phyloP scores from a whole-genome alignment of 495 filamentous ascomycete genomes.

The Glonium stellatum region DNA sequence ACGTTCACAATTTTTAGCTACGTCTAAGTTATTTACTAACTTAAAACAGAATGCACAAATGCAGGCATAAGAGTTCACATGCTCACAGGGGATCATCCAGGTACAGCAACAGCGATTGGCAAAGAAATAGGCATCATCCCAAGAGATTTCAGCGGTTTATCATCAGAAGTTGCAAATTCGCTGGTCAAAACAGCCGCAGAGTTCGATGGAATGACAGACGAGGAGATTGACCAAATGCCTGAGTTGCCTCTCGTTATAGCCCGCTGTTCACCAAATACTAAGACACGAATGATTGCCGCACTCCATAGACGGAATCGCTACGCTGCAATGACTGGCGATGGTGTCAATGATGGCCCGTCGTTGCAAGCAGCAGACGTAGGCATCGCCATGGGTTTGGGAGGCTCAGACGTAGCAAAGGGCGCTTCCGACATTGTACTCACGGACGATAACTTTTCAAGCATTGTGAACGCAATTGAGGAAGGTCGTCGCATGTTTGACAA shows the following conservation, averaged over 20 bases:
- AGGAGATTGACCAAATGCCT: slow-evolving; percentile 50
- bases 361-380: slow-evolving; percentile 71
- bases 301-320: slow-evolving; percentile 54
- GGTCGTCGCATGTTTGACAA: slow-evolving; percentile 69
- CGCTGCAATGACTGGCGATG: slow-evolving; percentile 61
- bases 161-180: slow-evolving; percentile 46
- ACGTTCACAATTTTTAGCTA: neutral
- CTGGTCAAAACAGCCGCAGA: slow-evolving; percentile 58
- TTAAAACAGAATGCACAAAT: slow-evolving; percentile 46
- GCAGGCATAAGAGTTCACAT: slow-evolving; percentile 76
- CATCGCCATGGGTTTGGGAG: slow-evolving; percentile 68
- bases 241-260: slow-evolving; percentile 60
- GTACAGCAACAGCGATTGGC: slow-evolving; percentile 69
- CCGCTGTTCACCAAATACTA: slow-evolving; percentile 59
- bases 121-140: slow-evolving; percentile 69
- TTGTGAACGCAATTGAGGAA: slow-evolving; percentile 64
- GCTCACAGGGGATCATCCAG: slow-evolving; percentile 72
- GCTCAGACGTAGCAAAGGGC: slow-evolving; percentile 71
- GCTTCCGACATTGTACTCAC: slow-evolving; percentile 68
- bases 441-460: slow-evolving; percentile 73
- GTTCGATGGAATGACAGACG: slow-evolving; percentile 55
- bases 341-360: slow-evolving; percentile 73
- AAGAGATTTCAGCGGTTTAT: slow-evolving; percentile 46
- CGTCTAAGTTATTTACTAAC: neutral
- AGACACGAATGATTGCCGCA: slow-evolving; percentile 62